Evolutionary conservation across 2,329 filamentous ascomycete species (phyloP).

Genomic region (Penicillium sp.): DNA sequence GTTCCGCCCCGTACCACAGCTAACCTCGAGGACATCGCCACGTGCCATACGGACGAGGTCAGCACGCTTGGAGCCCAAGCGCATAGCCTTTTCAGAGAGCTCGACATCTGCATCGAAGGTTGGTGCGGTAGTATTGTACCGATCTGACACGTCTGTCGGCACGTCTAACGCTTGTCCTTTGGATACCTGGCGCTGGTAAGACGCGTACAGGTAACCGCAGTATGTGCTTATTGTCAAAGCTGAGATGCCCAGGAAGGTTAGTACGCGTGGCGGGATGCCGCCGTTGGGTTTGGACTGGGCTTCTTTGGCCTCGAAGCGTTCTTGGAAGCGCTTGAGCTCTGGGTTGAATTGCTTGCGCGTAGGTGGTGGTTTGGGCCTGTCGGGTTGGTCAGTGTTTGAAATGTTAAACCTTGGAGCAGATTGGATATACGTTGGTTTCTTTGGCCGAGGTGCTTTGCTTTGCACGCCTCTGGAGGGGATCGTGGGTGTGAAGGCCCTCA

Average conservation of each 20-base stretch:
- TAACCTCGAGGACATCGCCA: conserved; percentile 51
- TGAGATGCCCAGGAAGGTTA: conserved; percentile 40
- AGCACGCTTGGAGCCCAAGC: conserved; percentile 41
- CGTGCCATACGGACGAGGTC: conserved; percentile 43
- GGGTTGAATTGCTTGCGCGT: conserved; percentile 26
- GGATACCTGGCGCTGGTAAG: conserved; percentile 39
- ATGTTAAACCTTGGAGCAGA: background rate
- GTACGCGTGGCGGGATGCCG: conserved; percentile 28
- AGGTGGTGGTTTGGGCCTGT: conserved; percentile 12
- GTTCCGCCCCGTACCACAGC: conserved; percentile 52
- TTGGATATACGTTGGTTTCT: conserved; percentile 20
- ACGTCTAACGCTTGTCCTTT: conserved; percentile 33
- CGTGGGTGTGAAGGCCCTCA: conserved; percentile 19
- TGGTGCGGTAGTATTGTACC: conserved; percentile 45
- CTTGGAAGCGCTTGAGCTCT: conserved; percentile 24
- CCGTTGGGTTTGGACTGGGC: conserved; percentile 1
- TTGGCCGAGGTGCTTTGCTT: conserved; percentile 16
- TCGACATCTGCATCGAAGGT: conserved; percentile 49
- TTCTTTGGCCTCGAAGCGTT: conserved; percentile 10
- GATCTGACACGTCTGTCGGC: conserved; percentile 46
- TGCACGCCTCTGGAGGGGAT: conserved; percentile 16
- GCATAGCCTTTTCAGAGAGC: conserved; percentile 43
- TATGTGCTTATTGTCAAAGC: conserved; percentile 45
- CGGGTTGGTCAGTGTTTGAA: background rate
- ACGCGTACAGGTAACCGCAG: conserved; percentile 44